Evolutionary conservation across 2,329 filamentous ascomycete species (phyloP).

Genomic region (Apiospora phragmitis): DNA sequence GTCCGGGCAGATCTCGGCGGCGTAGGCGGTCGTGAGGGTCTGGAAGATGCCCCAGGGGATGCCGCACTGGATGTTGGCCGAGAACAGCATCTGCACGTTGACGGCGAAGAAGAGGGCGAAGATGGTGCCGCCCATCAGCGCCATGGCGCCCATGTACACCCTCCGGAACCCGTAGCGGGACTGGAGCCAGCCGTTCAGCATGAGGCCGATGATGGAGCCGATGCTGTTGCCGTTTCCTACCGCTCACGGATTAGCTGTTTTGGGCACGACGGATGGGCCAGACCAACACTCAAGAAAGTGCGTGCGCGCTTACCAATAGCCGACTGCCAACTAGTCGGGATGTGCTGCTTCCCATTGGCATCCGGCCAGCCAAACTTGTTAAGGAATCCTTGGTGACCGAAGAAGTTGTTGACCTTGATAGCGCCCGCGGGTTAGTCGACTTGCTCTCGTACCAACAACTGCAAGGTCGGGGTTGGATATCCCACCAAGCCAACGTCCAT

Average conservation of each 20-base stretch:
- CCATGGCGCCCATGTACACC: constrained; percentile 38
- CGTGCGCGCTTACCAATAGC: constrained; percentile 29
- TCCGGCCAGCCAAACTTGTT: constrained; percentile 36
- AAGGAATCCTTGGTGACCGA: constrained; percentile 31
- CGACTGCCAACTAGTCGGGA: constrained; percentile 46
- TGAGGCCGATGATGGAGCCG: constrained; percentile 44
- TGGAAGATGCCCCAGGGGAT: constrained; percentile 38
- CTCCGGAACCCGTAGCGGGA: constrained; percentile 36
- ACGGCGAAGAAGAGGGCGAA: constrained; percentile 38
- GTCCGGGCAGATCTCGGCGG: constrained; percentile 60
- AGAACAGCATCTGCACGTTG: constrained; percentile 33
- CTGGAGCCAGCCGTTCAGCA: constrained; percentile 41
- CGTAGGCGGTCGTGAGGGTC: constrained; percentile 49
- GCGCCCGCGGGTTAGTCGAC: neutral
- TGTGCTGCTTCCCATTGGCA: constrained; percentile 37
- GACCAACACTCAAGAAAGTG: neutral
- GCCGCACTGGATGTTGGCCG: constrained; percentile 34
- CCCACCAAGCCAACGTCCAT: constrained; percentile 37
- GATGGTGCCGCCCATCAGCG: constrained; percentile 36
- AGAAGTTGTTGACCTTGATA: constrained; percentile 36
- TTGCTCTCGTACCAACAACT: too few relatives aligned
- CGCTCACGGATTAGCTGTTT: neutral
- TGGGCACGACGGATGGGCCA: too few relatives aligned
- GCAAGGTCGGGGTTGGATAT: neutral
- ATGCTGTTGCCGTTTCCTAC: constrained; percentile 37